Evolutionary conservation across 2,329 filamentous ascomycete genomes (phyloP), one percentile per base, ranked within the genome.

Genomic region (Alternaria rosae): DNA sequence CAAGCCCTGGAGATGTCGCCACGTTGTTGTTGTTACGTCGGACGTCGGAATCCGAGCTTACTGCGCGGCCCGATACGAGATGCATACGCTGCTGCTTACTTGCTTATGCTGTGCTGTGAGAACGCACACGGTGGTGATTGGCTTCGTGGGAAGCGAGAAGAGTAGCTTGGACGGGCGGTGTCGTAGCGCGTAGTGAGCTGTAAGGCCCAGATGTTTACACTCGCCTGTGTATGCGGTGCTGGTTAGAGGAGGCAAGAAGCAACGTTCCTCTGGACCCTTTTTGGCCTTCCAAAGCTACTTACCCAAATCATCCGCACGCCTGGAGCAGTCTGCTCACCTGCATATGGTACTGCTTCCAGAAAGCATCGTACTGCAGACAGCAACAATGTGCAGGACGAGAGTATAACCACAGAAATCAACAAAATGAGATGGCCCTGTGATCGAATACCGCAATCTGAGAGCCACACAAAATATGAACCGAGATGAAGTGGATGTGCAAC

Each of bases 11-110:
- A n/a, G n/a, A n/a, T 54, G 52, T 26, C 25, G 52, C 17, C 48
- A 44, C 43, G 23, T 48, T 28, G 17, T 15, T 35, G 30, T 23
- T 35, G 25, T 17, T 41, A 26, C 35, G 9, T 28, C 54, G 23
- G 43, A 48, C 13, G 23, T 56, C 30, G 43, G 43, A 38, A 38
- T 21, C 21, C 38, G 30, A 20, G 44, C 43, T 48, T 35, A n/a
- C 21, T 56, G 43, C 43, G 47, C 20, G 43, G 43, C 30, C 43
- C 12, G 23, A 56, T 48, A 56, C 54, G 30, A 56, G 42, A 21
- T 41, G 42, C 42, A 57, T 50, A 20, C 23, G 26, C 13, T 54
- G 47, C n/a, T 43, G 47, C 47, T 13, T 51, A 32, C 41, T 54
- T 54, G 52, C 38, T 38, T 51, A 42, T 54, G 43, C 54, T 9